These are phyloP conservation scores for Hibiscus trionum DNA, from an alignment of 345 rosid species.

Conservation along the genomic window DNA sequence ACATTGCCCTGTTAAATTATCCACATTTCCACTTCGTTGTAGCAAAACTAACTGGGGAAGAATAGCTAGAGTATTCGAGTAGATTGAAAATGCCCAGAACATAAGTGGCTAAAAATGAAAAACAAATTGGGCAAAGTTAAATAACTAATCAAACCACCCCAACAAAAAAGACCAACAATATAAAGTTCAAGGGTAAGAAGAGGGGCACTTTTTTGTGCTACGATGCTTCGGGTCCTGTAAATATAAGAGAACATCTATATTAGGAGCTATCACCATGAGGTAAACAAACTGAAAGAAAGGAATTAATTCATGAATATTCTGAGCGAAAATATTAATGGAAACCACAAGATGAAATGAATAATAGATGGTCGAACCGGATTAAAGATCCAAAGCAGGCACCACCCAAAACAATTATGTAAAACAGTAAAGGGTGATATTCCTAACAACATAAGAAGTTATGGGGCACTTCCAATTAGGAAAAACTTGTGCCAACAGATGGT, in stretches of 20 bases:
- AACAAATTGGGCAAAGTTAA: neutral
- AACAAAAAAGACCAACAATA: no score
- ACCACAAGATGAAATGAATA: neutral
- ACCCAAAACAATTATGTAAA: neutral
- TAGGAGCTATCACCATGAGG: neutral
- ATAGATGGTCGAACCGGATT: neutral
- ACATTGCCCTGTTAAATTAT: conserved; percentile 89
- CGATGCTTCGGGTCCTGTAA: neutral
- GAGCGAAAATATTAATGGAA: no score
- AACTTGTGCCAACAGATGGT: neutral
- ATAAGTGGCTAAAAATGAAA: conserved; percentile 29
- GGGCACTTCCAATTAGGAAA: neutral
- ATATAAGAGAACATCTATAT: neutral
- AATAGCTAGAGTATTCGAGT: conserved; percentile 90
- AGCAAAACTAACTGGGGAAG: conserved; percentile 87
- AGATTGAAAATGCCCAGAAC: conserved; percentile 86
- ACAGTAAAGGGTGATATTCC: neutral
- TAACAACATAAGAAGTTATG: neutral
- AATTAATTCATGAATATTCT: no score
- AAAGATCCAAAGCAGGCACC: neutral
- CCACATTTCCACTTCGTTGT: conserved; percentile 91
- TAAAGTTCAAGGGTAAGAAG: neutral
- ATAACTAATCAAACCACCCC: neutral
- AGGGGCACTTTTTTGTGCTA: neutral
- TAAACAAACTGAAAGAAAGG: neutral